Conservation (phyloP, 31 red algal species). For the Odonthalia washingtoniensis region DNA sequence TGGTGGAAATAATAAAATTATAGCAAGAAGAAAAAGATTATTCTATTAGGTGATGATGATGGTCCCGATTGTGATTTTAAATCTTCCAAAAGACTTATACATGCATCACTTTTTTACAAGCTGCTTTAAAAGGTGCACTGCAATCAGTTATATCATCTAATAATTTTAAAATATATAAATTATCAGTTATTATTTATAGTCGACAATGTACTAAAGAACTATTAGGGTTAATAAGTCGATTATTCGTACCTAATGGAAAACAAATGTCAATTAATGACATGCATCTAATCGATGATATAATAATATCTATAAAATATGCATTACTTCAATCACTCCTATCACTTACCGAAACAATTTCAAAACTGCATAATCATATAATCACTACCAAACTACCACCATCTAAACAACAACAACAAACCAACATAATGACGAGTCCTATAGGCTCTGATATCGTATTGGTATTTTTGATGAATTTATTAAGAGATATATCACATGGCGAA, state of each 20-base stretch:
- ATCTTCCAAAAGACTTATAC: background rate
- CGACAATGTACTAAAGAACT: background rate
- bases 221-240: background rate
- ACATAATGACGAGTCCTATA: background rate
- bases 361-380: no score
- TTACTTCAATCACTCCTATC: conserved; percentile 4
- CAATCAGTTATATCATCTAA: background rate
- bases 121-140: background rate
- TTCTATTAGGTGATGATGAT: no score
- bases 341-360: background rate
- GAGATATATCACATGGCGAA: conserved; percentile 56
- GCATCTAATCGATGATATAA: background rate
- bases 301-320: background rate
- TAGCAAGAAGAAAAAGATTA: no score
- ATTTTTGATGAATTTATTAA: conserved; percentile 46
- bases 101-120: background rate
- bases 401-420: background rate
- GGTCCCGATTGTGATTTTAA: background rate
- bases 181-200: background rate
- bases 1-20: no score
- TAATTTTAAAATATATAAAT: background rate
- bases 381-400: no score
- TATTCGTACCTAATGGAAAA: background rate
- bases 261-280: background rate
- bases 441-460: conserved; percentile 18